Conservation (phyloP, 164 flowering plant species). For the Platanus orientalis region DNA sequence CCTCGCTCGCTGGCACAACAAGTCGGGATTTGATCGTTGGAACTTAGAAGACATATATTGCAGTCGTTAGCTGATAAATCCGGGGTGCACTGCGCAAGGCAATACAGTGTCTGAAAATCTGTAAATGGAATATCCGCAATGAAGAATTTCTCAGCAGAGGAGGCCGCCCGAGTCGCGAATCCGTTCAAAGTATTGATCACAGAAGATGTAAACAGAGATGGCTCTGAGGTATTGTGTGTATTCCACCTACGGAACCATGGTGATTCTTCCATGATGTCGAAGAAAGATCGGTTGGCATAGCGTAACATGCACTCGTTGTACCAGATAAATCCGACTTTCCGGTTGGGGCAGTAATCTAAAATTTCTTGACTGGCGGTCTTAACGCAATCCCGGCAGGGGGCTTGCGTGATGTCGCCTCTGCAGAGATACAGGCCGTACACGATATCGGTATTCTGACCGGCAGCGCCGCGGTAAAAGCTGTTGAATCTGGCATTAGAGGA, state of each 20-base stretch:
- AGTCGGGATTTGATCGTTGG: not conserved
- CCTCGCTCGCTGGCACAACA: too few species aligned
- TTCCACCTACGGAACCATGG: not conserved
- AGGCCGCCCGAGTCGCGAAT: not conserved
- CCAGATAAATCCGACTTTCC: slow-evolving; percentile 15
- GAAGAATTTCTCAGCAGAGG: not conserved
- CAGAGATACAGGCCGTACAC: slow-evolving; percentile 21
- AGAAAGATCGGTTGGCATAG: slow-evolving; percentile 21
- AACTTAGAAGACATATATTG: slow-evolving; percentile 16
- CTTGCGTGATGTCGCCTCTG: slow-evolving; percentile 18
- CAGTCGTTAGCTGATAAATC: slow-evolving; percentile 26
- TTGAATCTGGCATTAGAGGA: not conserved
- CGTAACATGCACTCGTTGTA: slow-evolving; percentile 31
- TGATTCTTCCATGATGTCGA: not conserved
- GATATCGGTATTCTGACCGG: slow-evolving; percentile 8
- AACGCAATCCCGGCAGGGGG: slow-evolving; percentile 23
- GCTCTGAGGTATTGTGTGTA: not conserved
- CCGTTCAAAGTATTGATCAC: not conserved
- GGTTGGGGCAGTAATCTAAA: slow-evolving; percentile 19
- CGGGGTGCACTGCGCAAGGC: slow-evolving; percentile 36
- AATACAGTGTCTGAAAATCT: slow-evolving; percentile 17
- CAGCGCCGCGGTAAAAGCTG: slow-evolving; percentile 10
- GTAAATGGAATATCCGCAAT: slow-evolving; percentile 7
- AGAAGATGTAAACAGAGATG: slow-evolving; percentile 4
- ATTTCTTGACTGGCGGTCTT: not conserved